Base-by-base conservation (phyloP, 1,284 basidiomycete species). In the Abortiporus biennis region DNA sequence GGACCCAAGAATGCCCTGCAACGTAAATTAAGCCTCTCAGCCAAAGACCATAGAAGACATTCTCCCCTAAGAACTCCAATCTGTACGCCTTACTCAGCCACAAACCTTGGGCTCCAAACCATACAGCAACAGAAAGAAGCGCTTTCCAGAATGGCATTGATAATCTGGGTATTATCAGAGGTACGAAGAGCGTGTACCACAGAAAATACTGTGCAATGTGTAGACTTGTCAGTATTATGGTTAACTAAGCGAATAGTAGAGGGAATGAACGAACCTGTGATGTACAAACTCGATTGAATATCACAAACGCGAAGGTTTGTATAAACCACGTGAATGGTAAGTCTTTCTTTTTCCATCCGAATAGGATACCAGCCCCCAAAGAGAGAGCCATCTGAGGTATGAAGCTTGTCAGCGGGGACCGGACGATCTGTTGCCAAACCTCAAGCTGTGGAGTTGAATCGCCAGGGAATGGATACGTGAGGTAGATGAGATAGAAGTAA, bases 261-360 rank as follows among this genome's bases (percentile, higher is more conserved):
- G 36, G 36, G n/a, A n/a, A n/a, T 39, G 11, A 22, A 66, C 78
- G 46, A 50, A 89, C 90, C 72, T 95, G 92, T 1, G 92, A 95
- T 0, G 96, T 99, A 73, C 92, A 96, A 33, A 99, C 96, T 67
- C 97, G 96, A 65, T 99, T 99, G 71, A 97, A 94, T 1, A 90
- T 70, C 12, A 98, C 93, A 57, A 99, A 99, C 0, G 78, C 68
- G 36, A 80, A 74, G 0, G 96, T 99, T 64, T 98, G 94, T 16
- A 93, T 74, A 55, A 96, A 92, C 85, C 88, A 94, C 2, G 89
- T 76, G 49, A 93, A 85, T 3, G 82, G 74, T 3, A 98, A 67
- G 34, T 85, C 68, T 19, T 65, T 57, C 38, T 59, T 65, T 33
- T 63, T 64, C 40, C 71, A 66, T 5, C 82, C 78, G 34, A 83